Evolutionary conservation across 768 basidiomycete genomes (phyloP), one percentile per base, ranked within the genome.

Genomic region (Amanita phalloides): DNA sequence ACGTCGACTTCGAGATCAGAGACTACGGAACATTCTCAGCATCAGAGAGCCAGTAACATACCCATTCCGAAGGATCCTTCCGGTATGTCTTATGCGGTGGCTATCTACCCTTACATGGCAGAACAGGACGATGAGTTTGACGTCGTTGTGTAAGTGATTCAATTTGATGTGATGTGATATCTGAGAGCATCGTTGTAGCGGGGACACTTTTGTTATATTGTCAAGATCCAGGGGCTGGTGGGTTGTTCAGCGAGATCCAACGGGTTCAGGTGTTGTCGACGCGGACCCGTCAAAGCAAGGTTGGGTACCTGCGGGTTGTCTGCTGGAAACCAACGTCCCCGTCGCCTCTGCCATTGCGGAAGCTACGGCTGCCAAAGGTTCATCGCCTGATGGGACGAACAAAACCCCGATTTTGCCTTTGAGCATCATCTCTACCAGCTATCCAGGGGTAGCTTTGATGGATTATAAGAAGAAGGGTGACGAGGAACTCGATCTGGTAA

Each of bases 51-150:
- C 28, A 61, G 55, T 39, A 57, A 57, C 48, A 60, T 56, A 49
- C 61, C 48, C 37, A 56, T 51, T 39, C 55, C 63, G n/a, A 58
- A 72, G 51, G 77, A 78, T 48, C 72, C 73, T 26, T 68, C 66
- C 47, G 82, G 81, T 11, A 76, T 93, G 17, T 93, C 92, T 9
- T 99, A 96, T 61, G 94, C 95, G 2, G 90, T 99, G 32, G 92
- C 94, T 28, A 98, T 98, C 58, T 98, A 99, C 62, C 96, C 96
- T 42, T 98, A 99, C 66, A 87, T 94, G 81, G 93, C 95, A 5
- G 96, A 98, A 66, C 86, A 96, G 64, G 92, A 96, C 53, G 96
- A 98, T 64, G 96, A 99, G 65, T 98, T 97, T 64, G 92, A 98
- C 63, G 96, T 98, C 2, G 82, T 88, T 36, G 94, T 99, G 85